Evolutionary conservation across 1,139 yeast genomes (phyloP), one percentile per base, ranked within the genome.

Genomic region (Dujonia santamariae): DNA sequence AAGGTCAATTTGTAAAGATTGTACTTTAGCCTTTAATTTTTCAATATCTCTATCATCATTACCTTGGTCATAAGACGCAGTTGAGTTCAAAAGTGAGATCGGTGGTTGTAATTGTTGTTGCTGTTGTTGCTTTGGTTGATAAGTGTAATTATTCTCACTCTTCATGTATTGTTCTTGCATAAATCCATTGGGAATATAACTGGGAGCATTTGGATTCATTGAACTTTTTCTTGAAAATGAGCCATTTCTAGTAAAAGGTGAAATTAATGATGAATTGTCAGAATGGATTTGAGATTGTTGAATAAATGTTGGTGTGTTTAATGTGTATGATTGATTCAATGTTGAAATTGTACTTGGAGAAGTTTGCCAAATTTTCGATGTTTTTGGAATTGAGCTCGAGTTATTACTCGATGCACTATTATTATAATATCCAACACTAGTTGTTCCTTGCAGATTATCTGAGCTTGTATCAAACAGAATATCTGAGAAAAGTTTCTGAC

Each of bases 131-230:
- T 11, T 14, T 19, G 27, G 35, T 22, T 26, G 29, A 16, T 19
- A 26, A 9, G 29, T 26, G 19, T 26, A 26, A 19, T 26, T 26
- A n/a, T 19, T 21, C 12, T 21, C 23, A n/a, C n/a, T n/a, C n/a
- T 5, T 11, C 7, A 11, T 26, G 19, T 26, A 22, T n/a, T 22
- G 9, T 5, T 16, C 29, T 17, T 12, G 9, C 6, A 4, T 7
- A 11, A 14, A 26, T 11, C 32, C 32, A 7, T 21, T n/a, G 3
- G 65, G 63, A 19, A 54, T 45, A 37, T 60, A 60, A 37, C 61
- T 57, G 1, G 63, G 63, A 1, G 63, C 62, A 41, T 57, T 54
- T 29, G 51, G 42, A 38, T 54, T 56, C 50, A 59, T 48, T 16
- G 33, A 20, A 28, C 19, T 18, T 24, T 37, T 37, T 21, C 35